Evolutionary conservation across 2,329 filamentous ascomycete species (phyloP).

Genomic region (Monilinia polystroma): DNA sequence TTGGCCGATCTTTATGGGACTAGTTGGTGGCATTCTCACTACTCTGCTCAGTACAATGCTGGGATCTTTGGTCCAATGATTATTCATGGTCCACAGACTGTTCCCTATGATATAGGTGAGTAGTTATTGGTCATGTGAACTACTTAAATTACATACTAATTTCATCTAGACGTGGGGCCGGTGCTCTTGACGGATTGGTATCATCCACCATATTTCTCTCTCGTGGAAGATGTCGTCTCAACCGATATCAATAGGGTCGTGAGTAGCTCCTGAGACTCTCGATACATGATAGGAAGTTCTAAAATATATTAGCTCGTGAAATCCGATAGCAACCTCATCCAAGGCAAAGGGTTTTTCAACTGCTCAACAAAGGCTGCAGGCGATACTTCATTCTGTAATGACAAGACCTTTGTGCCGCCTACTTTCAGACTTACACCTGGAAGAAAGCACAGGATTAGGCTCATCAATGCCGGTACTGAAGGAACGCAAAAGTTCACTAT

Average conservation of each 20-base stretch:
- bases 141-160: neutral
- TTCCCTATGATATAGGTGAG: constrained; percentile 55
- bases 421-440: constrained; percentile 44
- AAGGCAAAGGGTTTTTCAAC: constrained; percentile 34
- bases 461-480: constrained; percentile 49
- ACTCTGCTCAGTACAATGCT: constrained; percentile 49
- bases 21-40: constrained; percentile 61
- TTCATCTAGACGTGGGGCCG: constrained; percentile 50
- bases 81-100: constrained; percentile 58
- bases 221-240: constrained; percentile 46
- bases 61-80: constrained; percentile 60
- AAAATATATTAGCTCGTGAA: constrained; percentile 13
- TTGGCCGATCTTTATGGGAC: constrained; percentile 18
- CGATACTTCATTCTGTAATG: constrained; percentile 25
- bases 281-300: neutral
- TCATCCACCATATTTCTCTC: constrained; percentile 46
- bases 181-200: constrained; percentile 45
- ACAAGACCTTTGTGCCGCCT: constrained; percentile 27
- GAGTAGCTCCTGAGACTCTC: neutral
- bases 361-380: constrained; percentile 25
- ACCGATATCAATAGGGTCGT: constrained; percentile 16
- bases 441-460: constrained; percentile 47
- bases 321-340: constrained; percentile 39
- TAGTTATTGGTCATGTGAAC: neutral
- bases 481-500: constrained; percentile 47